phyloP scores from a whole-genome alignment of 2,329 filamentous ascomycete species.

The Pyrenochaeta sp. region DNA sequence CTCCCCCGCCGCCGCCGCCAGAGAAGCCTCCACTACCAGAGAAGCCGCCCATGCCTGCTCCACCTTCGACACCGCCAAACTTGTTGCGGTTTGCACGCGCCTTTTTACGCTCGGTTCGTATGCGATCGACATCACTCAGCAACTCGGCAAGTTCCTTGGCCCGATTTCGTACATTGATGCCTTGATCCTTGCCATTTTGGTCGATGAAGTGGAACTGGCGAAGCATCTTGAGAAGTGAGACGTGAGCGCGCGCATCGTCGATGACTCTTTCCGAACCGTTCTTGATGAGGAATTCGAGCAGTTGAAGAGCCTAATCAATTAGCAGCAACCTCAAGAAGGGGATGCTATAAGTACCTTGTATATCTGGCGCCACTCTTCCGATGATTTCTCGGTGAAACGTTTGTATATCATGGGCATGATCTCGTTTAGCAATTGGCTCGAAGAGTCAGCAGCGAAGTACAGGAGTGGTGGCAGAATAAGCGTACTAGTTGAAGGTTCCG shows the following conservation, averaged over 20 bases:
- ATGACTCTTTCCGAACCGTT: constrained; percentile 97
- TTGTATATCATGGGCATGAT: constrained; percentile 99
- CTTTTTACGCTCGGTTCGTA: constrained; percentile 81
- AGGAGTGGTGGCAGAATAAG: neutral
- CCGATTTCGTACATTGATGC: constrained; percentile 94
- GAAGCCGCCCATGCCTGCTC: constrained; percentile 63
- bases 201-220: constrained; percentile 98
- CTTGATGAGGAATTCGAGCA: constrained; percentile 97
- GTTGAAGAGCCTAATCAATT: constrained; percentile 71
- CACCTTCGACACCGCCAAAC: constrained; percentile 92
- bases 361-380: constrained; percentile 98
- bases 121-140: constrained; percentile 89
- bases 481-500: constrained; percentile 97
- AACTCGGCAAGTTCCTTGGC: constrained; percentile 95
- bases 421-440: constrained; percentile 92
- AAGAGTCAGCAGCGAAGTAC: constrained; percentile 26
- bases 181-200: constrained; percentile 96
- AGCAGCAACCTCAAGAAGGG: constrained; percentile 9
- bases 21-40: constrained; percentile 71
- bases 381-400: constrained; percentile 96
- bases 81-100: constrained; percentile 89
- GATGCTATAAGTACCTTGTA: constrained; percentile 74
- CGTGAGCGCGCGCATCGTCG: constrained; percentile 93
- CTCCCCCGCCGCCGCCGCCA: constrained; percentile 65
- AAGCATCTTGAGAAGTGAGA: constrained; percentile 96